These are phyloP conservation scores for Cyclocybe cylindracea DNA, from an alignment of 768 basidiomycete species.

Conservation along the genomic window DNA sequence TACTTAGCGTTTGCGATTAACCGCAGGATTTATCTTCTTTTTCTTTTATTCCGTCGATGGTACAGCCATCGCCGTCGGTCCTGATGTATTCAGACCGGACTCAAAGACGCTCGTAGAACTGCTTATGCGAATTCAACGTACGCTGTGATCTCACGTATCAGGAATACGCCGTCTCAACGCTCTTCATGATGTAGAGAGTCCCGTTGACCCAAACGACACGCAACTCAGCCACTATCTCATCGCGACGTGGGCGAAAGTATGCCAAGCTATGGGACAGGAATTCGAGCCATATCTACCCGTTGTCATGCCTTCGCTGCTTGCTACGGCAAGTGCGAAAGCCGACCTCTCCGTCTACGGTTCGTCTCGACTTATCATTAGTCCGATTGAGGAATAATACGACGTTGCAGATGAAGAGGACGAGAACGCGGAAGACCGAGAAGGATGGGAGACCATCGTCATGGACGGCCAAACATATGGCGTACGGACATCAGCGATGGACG, in stretches of 20 bases:
- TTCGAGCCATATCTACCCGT: conserved; percentile 86
- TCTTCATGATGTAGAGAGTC: conserved; percentile 48
- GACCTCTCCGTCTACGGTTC: conserved; percentile 74
- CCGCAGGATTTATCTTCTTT: neutral
- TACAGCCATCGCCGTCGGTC: conserved; percentile 83
- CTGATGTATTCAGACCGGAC: conserved; percentile 77
- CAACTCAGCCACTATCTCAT: conserved; percentile 77
- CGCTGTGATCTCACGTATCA: conserved; percentile 17
- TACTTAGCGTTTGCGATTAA: neutral
- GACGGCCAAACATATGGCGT: conserved; percentile 79
- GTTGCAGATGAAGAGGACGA: conserved; percentile 52
- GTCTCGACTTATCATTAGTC: conserved; percentile 15
- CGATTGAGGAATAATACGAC: neutral
- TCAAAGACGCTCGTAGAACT: conserved; percentile 70
- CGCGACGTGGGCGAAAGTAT: conserved; percentile 87
- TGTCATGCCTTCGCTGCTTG: conserved; percentile 79
- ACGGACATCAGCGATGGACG: conserved; percentile 78
- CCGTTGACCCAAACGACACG: conserved; percentile 70
- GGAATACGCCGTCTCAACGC: neutral
- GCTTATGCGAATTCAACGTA: conserved; percentile 79
- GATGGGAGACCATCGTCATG: conserved; percentile 78
- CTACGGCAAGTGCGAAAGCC: conserved; percentile 77
- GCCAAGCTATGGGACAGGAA: conserved; percentile 80
- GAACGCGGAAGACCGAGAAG: conserved; percentile 59
- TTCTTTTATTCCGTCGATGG: neutral